These are phyloP conservation scores for Chaetomium olivaceum DNA, from an alignment of 2,329 filamentous ascomycete species.

Conservation along the genomic window DNA sequence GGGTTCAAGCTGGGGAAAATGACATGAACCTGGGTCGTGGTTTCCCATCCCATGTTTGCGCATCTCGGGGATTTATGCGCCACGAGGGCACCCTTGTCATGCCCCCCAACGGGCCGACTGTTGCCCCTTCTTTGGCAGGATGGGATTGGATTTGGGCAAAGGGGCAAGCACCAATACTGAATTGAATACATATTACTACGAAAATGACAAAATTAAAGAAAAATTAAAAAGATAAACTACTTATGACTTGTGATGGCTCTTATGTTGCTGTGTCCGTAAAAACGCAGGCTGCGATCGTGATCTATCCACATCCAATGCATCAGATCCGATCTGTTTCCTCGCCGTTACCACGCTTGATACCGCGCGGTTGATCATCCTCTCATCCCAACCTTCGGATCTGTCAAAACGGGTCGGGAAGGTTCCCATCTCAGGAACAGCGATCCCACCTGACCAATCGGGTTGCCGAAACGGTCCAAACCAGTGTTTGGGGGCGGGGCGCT, in stretches of 20 bases:
- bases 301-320: not conserved
- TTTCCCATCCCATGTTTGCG: slow-evolving; percentile 1
- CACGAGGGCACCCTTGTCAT: not conserved
- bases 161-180: too few species aligned
- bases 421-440: slow-evolving; percentile 10
- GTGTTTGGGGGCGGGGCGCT: not conserved
- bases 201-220: not conserved
- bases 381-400: slow-evolving; percentile 13
- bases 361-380: slow-evolving; percentile 13
- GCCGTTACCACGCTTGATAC: not conserved
- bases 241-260: too few species aligned
- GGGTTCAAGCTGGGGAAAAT: not conserved
- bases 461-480: not conserved
- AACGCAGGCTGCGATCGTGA: not conserved
- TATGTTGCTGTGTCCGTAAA: not conserved
- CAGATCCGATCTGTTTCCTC: not conserved
- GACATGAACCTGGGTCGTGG: not conserved
- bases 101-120: slow-evolving; percentile 2
- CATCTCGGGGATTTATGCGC: not conserved
- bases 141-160: too few species aligned
- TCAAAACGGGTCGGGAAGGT: slow-evolving; percentile 1
- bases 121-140: not conserved
- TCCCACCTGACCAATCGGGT: slow-evolving; percentile 13
- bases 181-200: not conserved
- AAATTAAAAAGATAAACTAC: too few species aligned